These are phyloP conservation scores for Dactylis glomerata DNA, from an alignment of 176 grass and related monocot genomes.

Conservation along the genomic window DNA sequence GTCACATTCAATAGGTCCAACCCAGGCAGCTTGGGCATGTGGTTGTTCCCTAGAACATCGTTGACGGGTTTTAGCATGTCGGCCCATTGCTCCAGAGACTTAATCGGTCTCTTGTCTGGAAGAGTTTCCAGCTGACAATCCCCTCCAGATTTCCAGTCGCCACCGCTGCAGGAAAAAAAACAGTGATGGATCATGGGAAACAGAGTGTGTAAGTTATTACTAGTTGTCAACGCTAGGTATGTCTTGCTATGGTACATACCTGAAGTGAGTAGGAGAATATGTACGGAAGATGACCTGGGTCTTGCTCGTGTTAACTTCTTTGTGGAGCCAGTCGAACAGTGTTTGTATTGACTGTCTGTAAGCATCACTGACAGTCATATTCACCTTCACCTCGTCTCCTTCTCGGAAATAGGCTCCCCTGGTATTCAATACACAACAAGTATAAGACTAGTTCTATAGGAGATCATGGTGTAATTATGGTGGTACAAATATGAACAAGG, in stretches of 20 bases:
- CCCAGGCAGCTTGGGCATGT: background rate
- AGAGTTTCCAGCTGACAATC: conserved; percentile 50
- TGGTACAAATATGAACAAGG: background rate
- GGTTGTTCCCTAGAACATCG: conserved; percentile 29
- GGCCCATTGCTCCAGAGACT: conserved; percentile 47
- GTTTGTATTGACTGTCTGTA: conserved; percentile 64
- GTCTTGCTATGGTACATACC: conserved; percentile 23
- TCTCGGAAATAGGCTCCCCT: conserved; percentile 83
- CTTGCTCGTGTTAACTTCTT: conserved; percentile 64
- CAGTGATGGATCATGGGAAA: background rate
- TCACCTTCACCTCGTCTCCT: conserved; percentile 70
- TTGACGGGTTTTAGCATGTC: conserved; percentile 54
- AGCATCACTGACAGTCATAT: conserved; percentile 69
- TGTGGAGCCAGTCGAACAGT: conserved; percentile 64
- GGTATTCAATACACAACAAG: conserved; percentile 11
- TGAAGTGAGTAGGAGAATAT: conserved; percentile 92
- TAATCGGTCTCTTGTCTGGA: conserved; percentile 30
- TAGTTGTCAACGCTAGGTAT: background rate
- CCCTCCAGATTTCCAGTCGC: conserved; percentile 71
- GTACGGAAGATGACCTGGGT: conserved; percentile 87
- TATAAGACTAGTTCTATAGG: background rate
- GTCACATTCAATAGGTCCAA: conserved; percentile 75
- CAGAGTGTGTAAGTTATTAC: background rate
- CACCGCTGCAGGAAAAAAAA: conserved; percentile 36
- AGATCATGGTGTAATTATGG: background rate